Conservation (phyloP, 495 filamentous ascomycete species). For the Aspergillus leporis region DNA sequence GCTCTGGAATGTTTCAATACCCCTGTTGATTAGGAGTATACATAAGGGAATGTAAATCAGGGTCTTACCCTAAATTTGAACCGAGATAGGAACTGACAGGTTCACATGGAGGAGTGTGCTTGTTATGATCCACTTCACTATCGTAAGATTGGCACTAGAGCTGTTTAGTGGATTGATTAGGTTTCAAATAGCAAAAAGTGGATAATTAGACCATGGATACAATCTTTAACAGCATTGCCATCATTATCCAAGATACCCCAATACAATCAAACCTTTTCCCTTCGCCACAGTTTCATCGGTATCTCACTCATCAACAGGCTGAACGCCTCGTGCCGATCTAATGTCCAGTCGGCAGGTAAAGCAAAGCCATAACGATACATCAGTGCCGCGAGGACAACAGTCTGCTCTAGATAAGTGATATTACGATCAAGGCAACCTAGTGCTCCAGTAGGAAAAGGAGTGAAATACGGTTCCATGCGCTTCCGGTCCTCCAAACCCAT, state of each 20-base stretch:
- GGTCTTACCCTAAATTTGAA: background rate
- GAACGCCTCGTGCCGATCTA: conserved; percentile 15
- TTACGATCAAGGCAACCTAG: conserved; percentile 18
- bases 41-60: background rate
- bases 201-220: background rate
- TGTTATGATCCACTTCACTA: background rate
- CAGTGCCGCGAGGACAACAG: conserved; percentile 29
- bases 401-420: conserved; percentile 39
- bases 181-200: background rate
- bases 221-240: background rate
- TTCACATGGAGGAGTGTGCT: no score
- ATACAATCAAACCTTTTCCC: background rate
- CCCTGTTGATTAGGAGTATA: background rate
- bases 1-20: background rate
- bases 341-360: conserved; percentile 22
- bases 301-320: conserved; percentile 18
- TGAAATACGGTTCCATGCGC: conserved; percentile 32
- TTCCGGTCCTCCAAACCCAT: conserved; percentile 25
- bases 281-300: conserved; percentile 18
- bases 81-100: background rate
- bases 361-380: conserved; percentile 37
- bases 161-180: background rate
- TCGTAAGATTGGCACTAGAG: background rate
- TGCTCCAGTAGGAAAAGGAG: conserved; percentile 38
- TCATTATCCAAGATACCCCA: background rate